A percentile compares a stretch with the other conserved stretches of the same genome.
These are phyloP conservation scores for Acer saccharum DNA, from an alignment of 345 rosid genomes.

Conservation along the genomic window DNA sequence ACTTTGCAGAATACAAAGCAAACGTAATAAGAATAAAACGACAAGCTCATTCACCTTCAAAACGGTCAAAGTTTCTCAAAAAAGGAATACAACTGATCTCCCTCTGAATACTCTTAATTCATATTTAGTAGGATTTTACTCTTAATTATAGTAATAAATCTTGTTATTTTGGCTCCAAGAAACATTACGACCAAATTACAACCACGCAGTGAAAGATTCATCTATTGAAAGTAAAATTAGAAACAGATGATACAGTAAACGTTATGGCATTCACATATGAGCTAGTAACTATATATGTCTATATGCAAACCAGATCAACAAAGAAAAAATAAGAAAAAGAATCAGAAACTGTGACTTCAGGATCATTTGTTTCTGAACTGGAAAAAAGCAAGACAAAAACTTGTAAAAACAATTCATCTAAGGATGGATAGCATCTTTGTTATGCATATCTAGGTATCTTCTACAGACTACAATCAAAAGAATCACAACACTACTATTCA, in stretches of 20 bases:
- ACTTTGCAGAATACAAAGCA: neutral
- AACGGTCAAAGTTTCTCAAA: too few relatives aligned
- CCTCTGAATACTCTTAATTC: neutral
- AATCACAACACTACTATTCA: neutral
- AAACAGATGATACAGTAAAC: neutral
- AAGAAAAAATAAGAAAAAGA: neutral
- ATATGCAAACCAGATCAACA: neutral
- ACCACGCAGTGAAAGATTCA: neutral
- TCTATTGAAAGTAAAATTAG: neutral
- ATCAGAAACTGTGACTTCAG: constrained; percentile 28
- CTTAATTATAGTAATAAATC: neutral
- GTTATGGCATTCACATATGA: neutral
- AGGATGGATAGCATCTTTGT: neutral
- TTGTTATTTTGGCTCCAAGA: neutral
- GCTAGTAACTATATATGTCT: neutral
- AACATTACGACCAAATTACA: neutral
- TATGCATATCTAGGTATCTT: neutral
- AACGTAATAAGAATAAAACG: neutral
- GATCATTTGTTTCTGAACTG: constrained; percentile 40
- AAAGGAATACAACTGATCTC: neutral
- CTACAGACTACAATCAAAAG: neutral
- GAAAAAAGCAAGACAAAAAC: constrained; percentile 19
- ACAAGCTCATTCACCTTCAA: neutral
- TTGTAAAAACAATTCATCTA: constrained; percentile 1
- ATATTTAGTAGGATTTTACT: neutral